These are phyloP conservation scores for Phialophora tarda DNA, from an alignment of 2,329 filamentous ascomycete genomes.

Conservation along the genomic window DNA sequence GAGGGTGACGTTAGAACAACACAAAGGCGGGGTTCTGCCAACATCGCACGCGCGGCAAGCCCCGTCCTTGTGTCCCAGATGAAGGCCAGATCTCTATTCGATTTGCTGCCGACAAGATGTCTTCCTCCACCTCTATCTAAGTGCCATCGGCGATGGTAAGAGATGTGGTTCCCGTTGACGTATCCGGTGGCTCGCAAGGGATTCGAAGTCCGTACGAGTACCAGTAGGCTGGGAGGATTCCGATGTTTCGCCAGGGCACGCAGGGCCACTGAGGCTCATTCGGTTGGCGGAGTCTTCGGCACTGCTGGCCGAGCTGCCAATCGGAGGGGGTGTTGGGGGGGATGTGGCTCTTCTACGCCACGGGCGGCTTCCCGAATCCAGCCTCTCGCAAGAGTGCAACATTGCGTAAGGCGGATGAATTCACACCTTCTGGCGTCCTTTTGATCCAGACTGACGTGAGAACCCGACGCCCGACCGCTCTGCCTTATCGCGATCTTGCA, in stretches of 20 bases:
- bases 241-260: no score
- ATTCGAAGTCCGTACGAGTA: background rate
- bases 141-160: background rate
- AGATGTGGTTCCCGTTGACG: background rate
- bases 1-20: slow-evolving; percentile 13
- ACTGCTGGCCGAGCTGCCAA: background rate
- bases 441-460: no score
- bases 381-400: no score
- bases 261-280: background rate
- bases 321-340: background rate
- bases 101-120: background rate
- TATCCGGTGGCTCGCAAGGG: background rate
- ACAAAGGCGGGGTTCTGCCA: slow-evolving; percentile 8
- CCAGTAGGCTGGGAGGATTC: background rate
- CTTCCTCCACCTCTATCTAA: background rate
- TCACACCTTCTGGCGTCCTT: no score
- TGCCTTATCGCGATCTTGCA: no score
- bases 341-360: background rate
- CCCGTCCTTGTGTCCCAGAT: background rate
- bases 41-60: background rate
- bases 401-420: no score
- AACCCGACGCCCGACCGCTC: no score
- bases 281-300: background rate
- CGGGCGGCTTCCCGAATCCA: background rate
- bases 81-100: background rate